These are phyloP conservation scores for Daldinia loculata DNA, from an alignment of 495 filamentous ascomycete genomes.

Conservation along the genomic window DNA sequence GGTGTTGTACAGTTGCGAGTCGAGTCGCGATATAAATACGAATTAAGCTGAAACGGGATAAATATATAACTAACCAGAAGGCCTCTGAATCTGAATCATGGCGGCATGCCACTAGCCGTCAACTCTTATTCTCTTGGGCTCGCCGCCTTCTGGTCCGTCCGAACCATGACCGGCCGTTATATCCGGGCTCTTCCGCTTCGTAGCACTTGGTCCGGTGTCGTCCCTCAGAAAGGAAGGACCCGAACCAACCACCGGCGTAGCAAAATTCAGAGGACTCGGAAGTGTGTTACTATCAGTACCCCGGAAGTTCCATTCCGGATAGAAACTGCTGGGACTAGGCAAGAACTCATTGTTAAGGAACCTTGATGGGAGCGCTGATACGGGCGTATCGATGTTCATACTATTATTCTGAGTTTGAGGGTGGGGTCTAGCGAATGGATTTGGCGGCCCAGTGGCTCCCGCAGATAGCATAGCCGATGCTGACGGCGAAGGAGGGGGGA, in stretches of 20 bases:
- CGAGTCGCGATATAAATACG: constrained; percentile 23
- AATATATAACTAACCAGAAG: background rate
- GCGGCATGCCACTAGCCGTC: constrained; percentile 37
- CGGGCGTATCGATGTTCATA: constrained; percentile 90
- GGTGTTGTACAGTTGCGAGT: constrained; percentile 31
- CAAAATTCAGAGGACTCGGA: constrained; percentile 90
- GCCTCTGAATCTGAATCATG: background rate
- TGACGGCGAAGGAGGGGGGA: constrained; percentile 93
- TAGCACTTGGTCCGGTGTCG: constrained; percentile 45
- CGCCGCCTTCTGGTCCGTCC: constrained; percentile 49
- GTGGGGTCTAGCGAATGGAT: constrained; percentile 89
- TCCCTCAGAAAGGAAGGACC: constrained; percentile 74
- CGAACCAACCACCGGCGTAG: constrained; percentile 79
- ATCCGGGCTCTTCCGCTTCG: constrained; percentile 61
- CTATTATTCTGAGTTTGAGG: constrained; percentile 69
- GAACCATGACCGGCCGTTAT: constrained; percentile 46
- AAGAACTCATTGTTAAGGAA: constrained; percentile 87
- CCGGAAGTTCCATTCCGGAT: constrained; percentile 83
- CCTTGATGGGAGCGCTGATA: constrained; percentile 93
- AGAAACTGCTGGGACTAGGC: constrained; percentile 89
- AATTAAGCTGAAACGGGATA: background rate
- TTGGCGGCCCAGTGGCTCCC: constrained; percentile 90
- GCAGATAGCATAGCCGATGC: constrained; percentile 84
- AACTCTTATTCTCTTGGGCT: constrained; percentile 57
- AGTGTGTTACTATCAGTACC: constrained; percentile 80